phyloP scores from a whole-genome alignment of 148 eudicot genomes.

The Camellia granthamiana region DNA sequence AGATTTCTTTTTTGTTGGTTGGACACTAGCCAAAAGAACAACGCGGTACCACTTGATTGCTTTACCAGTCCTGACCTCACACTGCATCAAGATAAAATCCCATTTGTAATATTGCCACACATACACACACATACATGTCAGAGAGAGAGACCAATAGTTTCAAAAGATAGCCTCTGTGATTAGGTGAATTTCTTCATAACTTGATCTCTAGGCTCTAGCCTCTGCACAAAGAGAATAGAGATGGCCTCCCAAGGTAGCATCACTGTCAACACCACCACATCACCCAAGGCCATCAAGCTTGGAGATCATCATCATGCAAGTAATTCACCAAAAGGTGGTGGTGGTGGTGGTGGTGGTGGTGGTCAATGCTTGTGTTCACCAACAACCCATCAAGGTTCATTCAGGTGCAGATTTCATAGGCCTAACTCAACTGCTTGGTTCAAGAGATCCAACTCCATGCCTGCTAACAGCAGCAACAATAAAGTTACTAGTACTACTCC shows the following conservation, averaged over 20 bases:
- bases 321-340: neutral
- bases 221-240: neutral
- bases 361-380: constrained; percentile 26
- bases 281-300: neutral
- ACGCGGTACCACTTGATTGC: constrained; percentile 9
- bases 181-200: neutral
- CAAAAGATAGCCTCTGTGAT: neutral
- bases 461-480: constrained; percentile 2
- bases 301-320: no score
- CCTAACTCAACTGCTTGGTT: constrained; percentile 13
- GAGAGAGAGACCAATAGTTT: neutral
- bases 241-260: constrained; percentile 18
- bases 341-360: constrained; percentile 7
- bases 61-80: constrained; percentile 14
- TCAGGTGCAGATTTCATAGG: constrained; percentile 29
- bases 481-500: no score
- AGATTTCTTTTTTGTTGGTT: neutral
- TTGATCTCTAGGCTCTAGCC: neutral
- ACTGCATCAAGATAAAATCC: constrained; percentile 12
- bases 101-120: neutral
- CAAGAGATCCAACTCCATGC: constrained; percentile 28
- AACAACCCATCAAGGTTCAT: constrained; percentile 28
- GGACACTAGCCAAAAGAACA: neutral
- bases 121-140: neutral
- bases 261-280: constrained; percentile 6